Conservation (phyloP, 1,284 basidiomycete species). For the Ganoderma meredithae region DNA sequence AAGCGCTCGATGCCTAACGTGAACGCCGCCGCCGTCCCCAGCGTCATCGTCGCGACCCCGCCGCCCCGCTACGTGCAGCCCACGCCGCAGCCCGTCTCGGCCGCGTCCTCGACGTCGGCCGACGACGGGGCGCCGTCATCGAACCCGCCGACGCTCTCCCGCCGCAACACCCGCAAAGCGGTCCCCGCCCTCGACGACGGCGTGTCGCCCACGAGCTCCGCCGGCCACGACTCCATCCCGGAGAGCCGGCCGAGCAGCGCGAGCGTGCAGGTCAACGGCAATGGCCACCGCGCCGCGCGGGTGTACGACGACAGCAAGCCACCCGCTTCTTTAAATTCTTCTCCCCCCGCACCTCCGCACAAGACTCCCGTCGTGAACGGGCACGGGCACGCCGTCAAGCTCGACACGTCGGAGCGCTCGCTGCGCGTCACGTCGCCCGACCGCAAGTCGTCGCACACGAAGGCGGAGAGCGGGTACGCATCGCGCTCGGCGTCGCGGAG, state of each 20-base stretch:
- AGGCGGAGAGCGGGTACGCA: constrained; percentile 32
- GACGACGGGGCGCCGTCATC: constrained; percentile 24
- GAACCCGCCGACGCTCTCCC: constrained; percentile 26
- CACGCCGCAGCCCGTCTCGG: background rate
- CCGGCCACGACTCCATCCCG: constrained; percentile 15
- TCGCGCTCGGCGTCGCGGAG: constrained; percentile 30
- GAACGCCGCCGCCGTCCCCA: constrained; percentile 32
- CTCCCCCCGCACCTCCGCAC: background rate
- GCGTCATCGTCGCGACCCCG: constrained; percentile 41
- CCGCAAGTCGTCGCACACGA: constrained; percentile 24
- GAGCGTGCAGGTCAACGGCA: constrained; percentile 1
- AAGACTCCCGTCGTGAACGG: constrained; percentile 16
- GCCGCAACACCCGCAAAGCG: constrained; percentile 33
- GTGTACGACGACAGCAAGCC: constrained; percentile 17
- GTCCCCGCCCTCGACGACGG: constrained; percentile 28
- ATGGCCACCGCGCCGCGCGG: constrained; percentile 19
- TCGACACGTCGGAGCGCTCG: constrained; percentile 27
- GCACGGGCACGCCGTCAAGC: constrained; percentile 29
- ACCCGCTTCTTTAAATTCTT: constrained; percentile 7
- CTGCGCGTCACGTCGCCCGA: constrained; percentile 20
- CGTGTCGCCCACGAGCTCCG: constrained; percentile 22
- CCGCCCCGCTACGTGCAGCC: constrained; percentile 33
- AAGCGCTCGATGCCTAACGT: constrained; percentile 39
- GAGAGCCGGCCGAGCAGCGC: constrained; percentile 13
- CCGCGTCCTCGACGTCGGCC: constrained; percentile 21